These are phyloP conservation scores for Aspergillus alliaceus DNA, from an alignment of 2,329 filamentous ascomycete species.

Conservation along the genomic window DNA sequence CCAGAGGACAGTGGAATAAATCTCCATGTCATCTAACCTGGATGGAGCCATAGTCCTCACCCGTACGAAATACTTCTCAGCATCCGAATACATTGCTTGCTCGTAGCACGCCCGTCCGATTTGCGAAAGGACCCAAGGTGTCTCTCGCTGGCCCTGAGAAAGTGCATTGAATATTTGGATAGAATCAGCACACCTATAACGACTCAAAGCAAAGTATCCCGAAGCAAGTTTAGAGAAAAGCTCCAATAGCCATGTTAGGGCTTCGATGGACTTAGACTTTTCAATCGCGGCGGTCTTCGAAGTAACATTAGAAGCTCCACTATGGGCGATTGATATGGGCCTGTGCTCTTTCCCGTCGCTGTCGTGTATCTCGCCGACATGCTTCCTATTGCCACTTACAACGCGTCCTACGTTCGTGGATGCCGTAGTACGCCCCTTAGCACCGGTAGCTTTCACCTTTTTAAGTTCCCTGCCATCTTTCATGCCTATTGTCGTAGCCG, in stretches of 20 bases:
- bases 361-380: constrained; percentile 57
- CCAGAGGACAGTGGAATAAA: constrained; percentile 99
- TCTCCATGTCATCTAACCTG: constrained; percentile 90
- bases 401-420: constrained; percentile 76
- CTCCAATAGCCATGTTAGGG: constrained; percentile 73
- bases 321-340: constrained; percentile 34
- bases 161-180: constrained; percentile 71
- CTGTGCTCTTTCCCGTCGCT: constrained; percentile 64
- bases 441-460: constrained; percentile 76
- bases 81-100: constrained; percentile 79
- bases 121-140: constrained; percentile 88
- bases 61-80: constrained; percentile 80
- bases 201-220: constrained; percentile 75
- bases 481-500: constrained; percentile 58
- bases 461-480: constrained; percentile 73
- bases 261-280: constrained; percentile 68
- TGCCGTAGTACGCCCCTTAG: constrained; percentile 64
- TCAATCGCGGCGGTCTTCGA: constrained; percentile 48
- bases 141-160: constrained; percentile 75
- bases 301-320: constrained; percentile 23
- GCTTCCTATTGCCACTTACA: constrained; percentile 87
- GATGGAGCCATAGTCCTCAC: constrained; percentile 79
- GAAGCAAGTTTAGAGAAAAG: constrained; percentile 78
- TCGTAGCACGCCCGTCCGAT: constrained; percentile 91
- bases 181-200: constrained; percentile 77